Base-by-base conservation (phyloP, 768 basidiomycete genomes). In the Lenzites betulinus region DNA sequence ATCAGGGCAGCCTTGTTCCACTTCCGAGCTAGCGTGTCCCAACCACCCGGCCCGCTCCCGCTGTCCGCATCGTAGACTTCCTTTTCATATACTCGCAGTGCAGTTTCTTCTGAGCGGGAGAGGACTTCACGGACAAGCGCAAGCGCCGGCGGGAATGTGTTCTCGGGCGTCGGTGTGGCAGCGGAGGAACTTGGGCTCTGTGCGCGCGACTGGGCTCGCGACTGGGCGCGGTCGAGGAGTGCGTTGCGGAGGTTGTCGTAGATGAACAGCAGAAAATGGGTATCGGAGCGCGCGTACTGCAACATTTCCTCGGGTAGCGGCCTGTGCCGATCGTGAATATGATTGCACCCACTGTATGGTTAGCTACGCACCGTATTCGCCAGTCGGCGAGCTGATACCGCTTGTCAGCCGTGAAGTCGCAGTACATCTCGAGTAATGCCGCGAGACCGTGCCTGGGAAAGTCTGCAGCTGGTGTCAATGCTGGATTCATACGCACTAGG, bases 381-480 rank as follows among this genome's bases (percentile, higher is more conserved):
- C 97, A 99, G 73, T 99, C 97, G 11, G 96, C 97, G 7, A 96
- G 79, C 69, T 98, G 97, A 70, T 96, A 98, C 30, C 93, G 85
- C 75, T 99, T 99, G 77, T 98, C 96, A 0, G 96, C 86, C 7
- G 82, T 81, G 66, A 94, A 95, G 67, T 93, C 87, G 69, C 93
- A 95, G 69, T 93, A 98, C 79, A 89, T 88, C 66, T 89, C 86
- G 8, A 98, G 82, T 13, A 98, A 80, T 43, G 86, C 83, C 0
- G 92, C 92, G 15, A 99, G 85, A 1, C 90, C 89, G 67, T 95
- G 91, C 35, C 87, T 82, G 0, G 90, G 88, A 66, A 93, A 90
- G 13, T 90, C 95, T 92, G 55, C 15, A 41, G 15, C 23, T 6
- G 1, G 22, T 6, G 53, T 39, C 22, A 65, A 43, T 62, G 36